Percentiles rank a stretch among this genome's conserved stretches.
These are phyloP conservation scores for Cyberlindnera sargentensis DNA, from an alignment of 805 yeast genomes.

Conservation along the genomic window DNA sequence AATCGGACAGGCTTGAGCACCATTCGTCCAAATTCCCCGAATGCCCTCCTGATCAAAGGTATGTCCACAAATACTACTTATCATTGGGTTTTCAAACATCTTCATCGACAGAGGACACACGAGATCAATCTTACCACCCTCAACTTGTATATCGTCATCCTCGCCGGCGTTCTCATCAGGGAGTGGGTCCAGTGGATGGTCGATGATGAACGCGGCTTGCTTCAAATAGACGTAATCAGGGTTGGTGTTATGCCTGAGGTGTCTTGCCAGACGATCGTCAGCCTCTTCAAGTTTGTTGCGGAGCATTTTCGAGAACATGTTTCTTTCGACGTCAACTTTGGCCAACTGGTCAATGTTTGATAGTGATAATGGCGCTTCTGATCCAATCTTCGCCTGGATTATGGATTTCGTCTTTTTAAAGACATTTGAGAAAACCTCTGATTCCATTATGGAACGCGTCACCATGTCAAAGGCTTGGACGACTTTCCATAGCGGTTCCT, in stretches of 20 bases:
- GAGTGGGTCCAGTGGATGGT: constrained; percentile 55
- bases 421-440: constrained; percentile 7
- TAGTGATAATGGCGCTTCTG: constrained; percentile 10
- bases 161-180: constrained; percentile 37
- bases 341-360: constrained; percentile 8
- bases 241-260: neutral
- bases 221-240: constrained; percentile 25
- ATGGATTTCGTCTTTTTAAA: constrained; percentile 11
- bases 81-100: constrained; percentile 46
- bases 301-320: constrained; percentile 8
- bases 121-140: constrained; percentile 65
- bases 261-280: neutral
- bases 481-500: constrained; percentile 6
- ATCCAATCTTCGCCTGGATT: constrained; percentile 1
- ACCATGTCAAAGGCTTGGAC: constrained; percentile 15
- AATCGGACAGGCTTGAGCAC: constrained; percentile 42
- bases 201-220: constrained; percentile 40
- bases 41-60: constrained; percentile 49
- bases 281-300: constrained; percentile 1
- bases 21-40: constrained; percentile 24
- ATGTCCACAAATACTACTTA: constrained; percentile 53
- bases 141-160: constrained; percentile 57
- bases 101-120: constrained; percentile 60
- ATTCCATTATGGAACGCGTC: constrained; percentile 9
- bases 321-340: neutral